Conservation (phyloP, 192 early-diverging fungal species). For the Entomortierella parvispora region DNA sequence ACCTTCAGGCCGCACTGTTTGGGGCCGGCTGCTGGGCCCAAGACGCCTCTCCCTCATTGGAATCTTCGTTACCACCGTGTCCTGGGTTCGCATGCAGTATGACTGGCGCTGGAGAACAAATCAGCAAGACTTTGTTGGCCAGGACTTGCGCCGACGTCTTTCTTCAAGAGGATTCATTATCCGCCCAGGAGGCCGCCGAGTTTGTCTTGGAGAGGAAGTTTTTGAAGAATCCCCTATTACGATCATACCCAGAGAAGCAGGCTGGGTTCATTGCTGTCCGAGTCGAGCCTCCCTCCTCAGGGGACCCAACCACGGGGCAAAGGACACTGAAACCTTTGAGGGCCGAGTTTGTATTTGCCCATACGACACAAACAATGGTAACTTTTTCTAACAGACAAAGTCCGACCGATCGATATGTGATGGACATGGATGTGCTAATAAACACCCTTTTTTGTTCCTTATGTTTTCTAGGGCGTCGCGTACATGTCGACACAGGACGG, state of each 20-base stretch:
- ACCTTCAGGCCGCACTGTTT: constrained; percentile 78
- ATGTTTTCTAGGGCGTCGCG: constrained; percentile 22
- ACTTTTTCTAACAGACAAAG: too few relatives aligned
- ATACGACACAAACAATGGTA: constrained; percentile 82
- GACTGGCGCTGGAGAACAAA: constrained; percentile 87
- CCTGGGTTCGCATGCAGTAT: constrained; percentile 69
- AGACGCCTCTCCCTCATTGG: constrained; percentile 8
- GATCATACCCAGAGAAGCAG: constrained; percentile 36
- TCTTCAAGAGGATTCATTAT: constrained; percentile 6
- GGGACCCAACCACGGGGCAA: neutral
- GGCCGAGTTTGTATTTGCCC: constrained; percentile 73
- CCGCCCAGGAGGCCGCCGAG: neutral
- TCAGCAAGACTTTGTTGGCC: constrained; percentile 79
- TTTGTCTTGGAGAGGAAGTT: constrained; percentile 3
- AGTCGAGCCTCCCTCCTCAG: neutral
- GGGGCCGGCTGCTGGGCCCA: constrained; percentile 88
- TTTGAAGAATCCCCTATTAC: constrained; percentile 41
- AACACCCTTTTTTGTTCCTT: neutral
- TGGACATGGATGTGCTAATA: neutral
- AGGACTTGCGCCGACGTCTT: constrained; percentile 59
- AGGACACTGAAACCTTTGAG: neutral
- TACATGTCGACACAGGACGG: constrained; percentile 31
- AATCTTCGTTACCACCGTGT: neutral
- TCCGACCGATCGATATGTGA: neutral
- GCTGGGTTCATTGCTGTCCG: constrained; percentile 48